These are phyloP conservation scores for Davidsoniella neocaledoniae DNA, from an alignment of 2,329 filamentous ascomycete species.

Conservation along the genomic window DNA sequence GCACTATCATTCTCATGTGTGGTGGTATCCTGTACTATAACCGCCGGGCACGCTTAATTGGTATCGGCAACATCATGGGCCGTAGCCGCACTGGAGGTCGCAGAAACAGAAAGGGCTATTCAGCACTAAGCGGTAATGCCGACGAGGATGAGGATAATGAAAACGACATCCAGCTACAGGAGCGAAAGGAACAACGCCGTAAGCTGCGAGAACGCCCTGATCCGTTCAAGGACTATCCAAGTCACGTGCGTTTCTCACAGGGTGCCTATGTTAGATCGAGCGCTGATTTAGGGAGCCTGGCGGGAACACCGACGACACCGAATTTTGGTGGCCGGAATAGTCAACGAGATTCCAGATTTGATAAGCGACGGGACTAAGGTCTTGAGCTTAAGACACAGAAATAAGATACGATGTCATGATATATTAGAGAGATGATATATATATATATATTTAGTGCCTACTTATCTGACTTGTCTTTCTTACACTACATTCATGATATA, in stretches of 20 bases:
- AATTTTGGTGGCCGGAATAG: neutral
- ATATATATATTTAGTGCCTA: no score
- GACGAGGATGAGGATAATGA: slow-evolving; percentile 5
- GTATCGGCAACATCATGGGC: slow-evolving; percentile 35
- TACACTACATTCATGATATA: no score
- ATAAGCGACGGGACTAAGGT: no score
- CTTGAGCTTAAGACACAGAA: no score
- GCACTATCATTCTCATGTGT: slow-evolving; percentile 29
- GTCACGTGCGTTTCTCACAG: slow-evolving; percentile 14
- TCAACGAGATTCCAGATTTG: no score
- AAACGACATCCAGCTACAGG: slow-evolving; percentile 14
- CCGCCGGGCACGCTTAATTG: slow-evolving; percentile 31
- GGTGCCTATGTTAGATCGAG: slow-evolving; percentile 12
- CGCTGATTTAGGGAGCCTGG: neutral
- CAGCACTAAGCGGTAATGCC: slow-evolving; percentile 14
- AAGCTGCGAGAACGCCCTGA: slow-evolving; percentile 3
- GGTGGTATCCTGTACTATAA: slow-evolving; percentile 42
- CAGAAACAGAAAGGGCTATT: neutral
- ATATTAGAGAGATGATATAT: no score
- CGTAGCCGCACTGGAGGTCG: slow-evolving; percentile 19
- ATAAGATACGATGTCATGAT: no score
- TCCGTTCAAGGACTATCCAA: slow-evolving; percentile 12
- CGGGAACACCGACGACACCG: neutral
- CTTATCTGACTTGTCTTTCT: no score
- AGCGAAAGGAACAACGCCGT: slow-evolving; percentile 18